Base-by-base conservation (phyloP, 441 rosid genomes). In the Theobroma grandiflorum region DNA sequence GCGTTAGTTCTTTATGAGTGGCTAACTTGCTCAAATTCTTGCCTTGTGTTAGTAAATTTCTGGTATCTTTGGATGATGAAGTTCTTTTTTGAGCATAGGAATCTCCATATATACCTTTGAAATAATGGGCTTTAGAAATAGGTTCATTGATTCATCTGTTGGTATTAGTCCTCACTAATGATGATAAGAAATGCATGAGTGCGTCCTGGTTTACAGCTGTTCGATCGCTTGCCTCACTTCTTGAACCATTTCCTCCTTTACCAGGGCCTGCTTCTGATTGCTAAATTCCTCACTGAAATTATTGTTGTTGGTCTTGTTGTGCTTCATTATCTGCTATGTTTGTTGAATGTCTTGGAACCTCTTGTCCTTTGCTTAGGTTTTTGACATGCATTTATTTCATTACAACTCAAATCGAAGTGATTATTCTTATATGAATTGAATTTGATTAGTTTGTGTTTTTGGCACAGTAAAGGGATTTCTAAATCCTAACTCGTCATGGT, bases 1-100 rank as follows among this genome's bases (percentile, higher is more conserved):
- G 8, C 33, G 2, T 20, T 58, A 58, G 4, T 58, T 58, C 63
- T 57, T 58, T 3, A 58, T 58, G 31, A 45, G 74, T 26, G 57
- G 20, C 74, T 22, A 69, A 45, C 16, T 47, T 70, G 74, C 74
- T 70, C 12, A 70, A 74, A 57, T 53, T 72, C 45, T 72, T 37
- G 31, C 76, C 49, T 72, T 7, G 35, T 35, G 63, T 35, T 49
- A 15, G 59, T 71, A 33, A 43, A 68, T 43, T 68, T 68, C 20
- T 69, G 40, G 40, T 26, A 26, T 47, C 37, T 43, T 68, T 31
- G 12, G 57, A 45, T 49, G 55, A 49, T 67, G 22, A 33, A 31
- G 57, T 31, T 49, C 3, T 15, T 3, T 72, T 72, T 52, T 45
- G 8, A 6, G 47, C 16, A 2, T 37, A 38, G 52, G 31, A 52